Conservation (phyloP, 208 protist genomes). For the Trypanosoma scelopori region DNA sequence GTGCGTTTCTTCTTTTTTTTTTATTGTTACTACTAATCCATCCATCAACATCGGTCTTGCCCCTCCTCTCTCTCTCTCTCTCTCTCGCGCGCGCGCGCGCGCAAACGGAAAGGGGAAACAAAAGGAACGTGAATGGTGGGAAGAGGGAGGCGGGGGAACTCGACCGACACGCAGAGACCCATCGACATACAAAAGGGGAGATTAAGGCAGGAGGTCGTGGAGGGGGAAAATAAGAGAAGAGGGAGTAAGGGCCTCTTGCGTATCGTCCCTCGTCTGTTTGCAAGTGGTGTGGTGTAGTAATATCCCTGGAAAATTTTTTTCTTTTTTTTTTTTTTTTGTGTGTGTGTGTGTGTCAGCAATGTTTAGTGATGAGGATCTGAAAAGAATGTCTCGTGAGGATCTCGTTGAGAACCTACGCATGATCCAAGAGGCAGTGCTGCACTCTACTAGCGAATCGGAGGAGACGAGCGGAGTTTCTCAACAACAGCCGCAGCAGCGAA, state of each 20-base stretch:
- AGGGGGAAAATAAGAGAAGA: conserved; percentile 3
- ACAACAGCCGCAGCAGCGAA: not conserved
- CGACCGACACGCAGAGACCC: too few relatives aligned
- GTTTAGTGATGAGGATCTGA: conserved; percentile 11
- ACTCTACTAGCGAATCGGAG: not conserved
- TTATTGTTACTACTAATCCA: not conserved
- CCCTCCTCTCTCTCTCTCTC: too few relatives aligned
- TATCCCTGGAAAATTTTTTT: too few relatives aligned
- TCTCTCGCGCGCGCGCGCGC: too few relatives aligned
- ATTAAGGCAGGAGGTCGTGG: too few relatives aligned
- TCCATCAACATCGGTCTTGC: not conserved
- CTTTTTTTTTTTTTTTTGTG: not conserved
- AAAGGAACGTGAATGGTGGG: too few relatives aligned
- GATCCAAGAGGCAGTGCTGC: not conserved
- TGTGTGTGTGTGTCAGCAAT: not conserved
- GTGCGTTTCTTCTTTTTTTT: not conserved
- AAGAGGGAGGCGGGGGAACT: too few relatives aligned
- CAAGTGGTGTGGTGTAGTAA: too few relatives aligned
- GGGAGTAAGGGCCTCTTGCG: too few relatives aligned
- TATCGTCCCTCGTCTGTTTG: too few relatives aligned
- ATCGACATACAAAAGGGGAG: too few relatives aligned
- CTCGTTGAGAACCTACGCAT: conserved; percentile 15
- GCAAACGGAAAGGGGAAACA: too few relatives aligned
- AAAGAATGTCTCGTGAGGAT: conserved; percentile 17
- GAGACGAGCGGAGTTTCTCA: not conserved